Conservation (phyloP, 2,329 filamentous ascomycete species). For the Parastagonospora avenae region DNA sequence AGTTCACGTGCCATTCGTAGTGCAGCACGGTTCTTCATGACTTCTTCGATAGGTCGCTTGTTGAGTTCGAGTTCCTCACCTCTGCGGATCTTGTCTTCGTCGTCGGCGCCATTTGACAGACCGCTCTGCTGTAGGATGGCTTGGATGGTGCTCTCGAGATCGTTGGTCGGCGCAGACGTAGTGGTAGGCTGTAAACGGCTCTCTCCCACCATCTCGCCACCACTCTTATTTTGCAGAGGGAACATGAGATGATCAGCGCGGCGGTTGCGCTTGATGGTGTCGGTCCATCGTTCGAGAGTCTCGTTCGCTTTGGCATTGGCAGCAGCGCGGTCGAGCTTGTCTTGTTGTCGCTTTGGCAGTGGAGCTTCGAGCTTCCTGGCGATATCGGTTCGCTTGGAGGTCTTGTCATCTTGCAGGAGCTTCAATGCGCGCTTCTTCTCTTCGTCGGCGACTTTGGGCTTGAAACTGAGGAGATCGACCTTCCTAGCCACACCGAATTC, state of each 20-base stretch:
- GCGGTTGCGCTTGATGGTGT: slow-evolving; percentile 93
- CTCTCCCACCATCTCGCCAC: slow-evolving; percentile 63
- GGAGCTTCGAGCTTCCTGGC: slow-evolving; percentile 79
- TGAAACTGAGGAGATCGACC: slow-evolving; percentile 75
- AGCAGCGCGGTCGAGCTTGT: slow-evolving; percentile 76
- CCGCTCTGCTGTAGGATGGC: slow-evolving; percentile 90
- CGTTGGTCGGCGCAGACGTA: slow-evolving; percentile 69
- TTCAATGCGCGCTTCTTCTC: slow-evolving; percentile 80
- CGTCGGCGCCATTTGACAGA: slow-evolving; percentile 65
- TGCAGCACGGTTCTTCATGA: slow-evolving; percentile 73
- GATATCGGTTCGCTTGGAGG: slow-evolving; percentile 60
- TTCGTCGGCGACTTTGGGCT: slow-evolving; percentile 74
- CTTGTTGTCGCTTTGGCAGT: slow-evolving; percentile 83
- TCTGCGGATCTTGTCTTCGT: slow-evolving; percentile 69
- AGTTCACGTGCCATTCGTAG: slow-evolving; percentile 82
- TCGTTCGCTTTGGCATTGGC: slow-evolving; percentile 93
- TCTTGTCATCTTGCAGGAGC: slow-evolving; percentile 69
- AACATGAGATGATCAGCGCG: slow-evolving; percentile 89
- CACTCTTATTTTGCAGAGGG: slow-evolving; percentile 76
- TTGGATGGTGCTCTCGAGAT: slow-evolving; percentile 84
- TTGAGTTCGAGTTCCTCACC: slow-evolving; percentile 73
- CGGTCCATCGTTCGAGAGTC: slow-evolving; percentile 86
- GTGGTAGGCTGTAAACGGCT: slow-evolving; percentile 66
- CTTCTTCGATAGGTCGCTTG: slow-evolving; percentile 72
- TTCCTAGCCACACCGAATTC: slow-evolving; percentile 68